Base-by-base conservation (phyloP, 495 filamentous ascomycete genomes). In the Penicillium antarcticum region DNA sequence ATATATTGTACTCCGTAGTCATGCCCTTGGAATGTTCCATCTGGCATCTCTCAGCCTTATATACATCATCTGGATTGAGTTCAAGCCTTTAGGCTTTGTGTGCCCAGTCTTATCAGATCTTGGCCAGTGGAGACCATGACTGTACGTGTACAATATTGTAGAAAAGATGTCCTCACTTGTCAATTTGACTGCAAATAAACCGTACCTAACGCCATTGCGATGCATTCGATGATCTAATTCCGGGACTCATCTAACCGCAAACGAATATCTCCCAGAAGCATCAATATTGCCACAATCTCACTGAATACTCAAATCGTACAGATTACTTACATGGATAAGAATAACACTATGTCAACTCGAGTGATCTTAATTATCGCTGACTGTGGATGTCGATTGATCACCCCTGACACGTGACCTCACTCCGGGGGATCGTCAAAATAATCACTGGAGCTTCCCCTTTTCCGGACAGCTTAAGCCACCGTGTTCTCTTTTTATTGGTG, bases 381-480 rank as follows among this genome's bases (percentile, higher is more conserved):
- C 21, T 23, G 21, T 8, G 26, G 7, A 29, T 6, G 0, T 29
- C 26, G 26, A 29, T 43, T 26, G 40, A 29, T 24, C 23, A 10
- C 42, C 36, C 50, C 55, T 45, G 53, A 21, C 57, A 61, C 55
- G 58, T 61, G 58, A 61, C 57, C 39, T 11, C n/a, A 55, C 35
- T 45, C 54, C 51, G 51, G 44, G 44, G 38, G 58, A 61, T 61
- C 58, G 48, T 24, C 55, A 47, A 17, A 16, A 48, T 37, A 43
- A 49, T 46, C 48, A 55, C 40, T 42, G 9, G 45, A 53, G 55
- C 55, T 58, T 52, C 56, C 59, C 56, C 56, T 62, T 51, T 59
- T 59, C 45, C 36, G 36, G 18, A 36, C 13, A 47, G 37, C 49
- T 58, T 38, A 41, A 51, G 56, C 56, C 59, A 65, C 60, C 62